phyloP scores from a whole-genome alignment of 768 basidiomycete genomes.

The Pulveroboletus sp. region DNA sequence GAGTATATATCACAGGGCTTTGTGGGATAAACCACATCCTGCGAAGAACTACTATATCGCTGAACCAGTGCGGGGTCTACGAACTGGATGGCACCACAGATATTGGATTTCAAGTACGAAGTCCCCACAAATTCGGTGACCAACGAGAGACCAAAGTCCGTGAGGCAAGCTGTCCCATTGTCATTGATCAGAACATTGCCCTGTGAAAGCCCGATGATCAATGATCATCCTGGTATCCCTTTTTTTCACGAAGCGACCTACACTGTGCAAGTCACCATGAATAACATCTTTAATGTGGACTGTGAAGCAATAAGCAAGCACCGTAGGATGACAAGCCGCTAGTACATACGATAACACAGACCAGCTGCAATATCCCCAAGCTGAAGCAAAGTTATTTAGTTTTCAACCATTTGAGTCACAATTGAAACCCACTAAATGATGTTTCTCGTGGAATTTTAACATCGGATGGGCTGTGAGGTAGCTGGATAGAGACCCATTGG shows the following conservation, averaged over 20 bases:
- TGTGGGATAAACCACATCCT: conserved; percentile 11
- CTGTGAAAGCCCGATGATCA: conserved; percentile 8
- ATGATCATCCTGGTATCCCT: neutral
- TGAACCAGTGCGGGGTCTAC: conserved; percentile 37
- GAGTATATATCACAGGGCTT: conserved; percentile 27
- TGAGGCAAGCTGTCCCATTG: conserved; percentile 38
- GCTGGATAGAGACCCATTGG: conserved; percentile 21
- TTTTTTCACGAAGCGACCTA: conserved; percentile 8
- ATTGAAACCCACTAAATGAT: conserved; percentile 12
- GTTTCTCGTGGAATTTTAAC: neutral
- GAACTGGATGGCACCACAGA: conserved; percentile 42
- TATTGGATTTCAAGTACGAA: conserved; percentile 30
- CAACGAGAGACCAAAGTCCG: conserved; percentile 45
- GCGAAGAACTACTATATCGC: neutral
- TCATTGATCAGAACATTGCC: conserved; percentile 43
- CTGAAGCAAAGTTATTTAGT: conserved; percentile 2
- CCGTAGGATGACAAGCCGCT: neutral
- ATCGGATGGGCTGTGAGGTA: conserved; percentile 14
- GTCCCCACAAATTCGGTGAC: conserved; percentile 26
- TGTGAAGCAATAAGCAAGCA: neutral
- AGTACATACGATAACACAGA: conserved; percentile 20
- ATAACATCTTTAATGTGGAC: conserved; percentile 24
- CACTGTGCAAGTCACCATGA: conserved; percentile 38
- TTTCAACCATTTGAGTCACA: neutral
- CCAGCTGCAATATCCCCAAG: conserved; percentile 22